phyloP scores from a whole-genome alignment of 495 filamentous ascomycete species.

The Talaromyces borbonicus region DNA sequence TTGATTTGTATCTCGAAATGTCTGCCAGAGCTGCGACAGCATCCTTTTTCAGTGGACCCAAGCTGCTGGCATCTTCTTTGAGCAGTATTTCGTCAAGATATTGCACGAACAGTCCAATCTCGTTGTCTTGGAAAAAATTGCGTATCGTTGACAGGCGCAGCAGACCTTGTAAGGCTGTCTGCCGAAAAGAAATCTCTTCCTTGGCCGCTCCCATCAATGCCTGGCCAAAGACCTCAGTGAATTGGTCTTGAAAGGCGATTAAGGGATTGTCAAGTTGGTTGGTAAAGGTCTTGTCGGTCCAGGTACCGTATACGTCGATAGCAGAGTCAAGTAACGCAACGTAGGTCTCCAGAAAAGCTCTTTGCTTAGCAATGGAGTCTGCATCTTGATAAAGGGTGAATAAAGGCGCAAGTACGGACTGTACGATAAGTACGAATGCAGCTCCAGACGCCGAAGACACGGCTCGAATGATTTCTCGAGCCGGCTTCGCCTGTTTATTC shows the following conservation, averaged over 20 bases:
- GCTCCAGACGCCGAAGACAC: conserved; percentile 44
- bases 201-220: conserved; percentile 51
- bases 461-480: conserved; percentile 51
- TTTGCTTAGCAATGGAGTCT: conserved; percentile 55
- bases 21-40: conserved; percentile 55
- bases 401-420: conserved; percentile 47
- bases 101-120: conserved; percentile 54
- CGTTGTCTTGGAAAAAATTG: conserved; percentile 50
- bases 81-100: conserved; percentile 57
- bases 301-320: conserved; percentile 46
- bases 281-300: conserved; percentile 33
- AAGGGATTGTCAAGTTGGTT: conserved; percentile 40
- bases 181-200: conserved; percentile 57
- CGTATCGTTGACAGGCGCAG: conserved; percentile 45
- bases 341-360: conserved; percentile 56
- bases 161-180: conserved; percentile 50
- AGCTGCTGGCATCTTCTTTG: conserved; percentile 45
- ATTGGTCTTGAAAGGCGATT: conserved; percentile 47
- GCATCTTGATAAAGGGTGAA: conserved; percentile 55
- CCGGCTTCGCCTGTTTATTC: conserved; percentile 63
- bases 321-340: conserved; percentile 49
- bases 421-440: conserved; percentile 45
- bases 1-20: conserved; percentile 56
- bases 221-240: conserved; percentile 50
- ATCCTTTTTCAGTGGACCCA: conserved; percentile 49